Conservation (phyloP, 441 rosid species). For the Gossypium lobatum region DNA sequence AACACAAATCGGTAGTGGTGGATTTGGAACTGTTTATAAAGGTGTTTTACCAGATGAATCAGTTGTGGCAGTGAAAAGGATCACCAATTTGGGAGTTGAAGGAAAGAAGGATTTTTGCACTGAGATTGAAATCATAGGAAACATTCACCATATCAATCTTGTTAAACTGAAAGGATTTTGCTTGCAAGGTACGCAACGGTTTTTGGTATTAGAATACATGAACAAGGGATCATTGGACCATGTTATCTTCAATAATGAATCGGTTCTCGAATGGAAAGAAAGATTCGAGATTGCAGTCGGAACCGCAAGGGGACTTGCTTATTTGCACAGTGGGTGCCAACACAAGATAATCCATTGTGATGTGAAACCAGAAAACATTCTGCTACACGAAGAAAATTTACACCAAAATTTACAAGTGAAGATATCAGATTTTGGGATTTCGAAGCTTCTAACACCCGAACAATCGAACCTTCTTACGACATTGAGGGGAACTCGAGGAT, state of each 20-base stretch:
- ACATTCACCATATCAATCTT: slow-evolving; percentile 69
- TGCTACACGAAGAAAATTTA: slow-evolving; percentile 34
- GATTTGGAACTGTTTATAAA: slow-evolving; percentile 73
- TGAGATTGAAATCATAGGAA: slow-evolving; percentile 73
- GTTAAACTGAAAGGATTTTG: slow-evolving; percentile 83
- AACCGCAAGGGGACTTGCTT: slow-evolving; percentile 80
- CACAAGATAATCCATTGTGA: slow-evolving; percentile 85
- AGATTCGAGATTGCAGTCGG: slow-evolving; percentile 71
- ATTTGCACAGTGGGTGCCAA: slow-evolving; percentile 71
- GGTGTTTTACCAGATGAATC: slow-evolving; percentile 55
- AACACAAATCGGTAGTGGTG: slow-evolving; percentile 65
- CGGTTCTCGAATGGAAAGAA: slow-evolving; percentile 89
- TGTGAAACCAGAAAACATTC: slow-evolving; percentile 87
- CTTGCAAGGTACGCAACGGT: slow-evolving; percentile 54
- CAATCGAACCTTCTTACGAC: slow-evolving; percentile 79
- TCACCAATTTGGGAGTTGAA: slow-evolving; percentile 57
- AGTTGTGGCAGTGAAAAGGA: slow-evolving; percentile 69
- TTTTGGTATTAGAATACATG: slow-evolving; percentile 85
- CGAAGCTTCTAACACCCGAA: slow-evolving; percentile 70
- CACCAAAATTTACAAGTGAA: slow-evolving; percentile 54
- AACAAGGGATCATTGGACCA: slow-evolving; percentile 64
- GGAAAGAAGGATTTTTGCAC: slow-evolving; percentile 79
- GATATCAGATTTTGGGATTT: slow-evolving; percentile 85
- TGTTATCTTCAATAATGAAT: slow-evolving; percentile 53
- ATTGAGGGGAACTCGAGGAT: slow-evolving; percentile 93